These are phyloP conservation scores for Pseudogymnoascus destructans DNA, from an alignment of 2,329 filamentous ascomycete species.

Conservation along the genomic window DNA sequence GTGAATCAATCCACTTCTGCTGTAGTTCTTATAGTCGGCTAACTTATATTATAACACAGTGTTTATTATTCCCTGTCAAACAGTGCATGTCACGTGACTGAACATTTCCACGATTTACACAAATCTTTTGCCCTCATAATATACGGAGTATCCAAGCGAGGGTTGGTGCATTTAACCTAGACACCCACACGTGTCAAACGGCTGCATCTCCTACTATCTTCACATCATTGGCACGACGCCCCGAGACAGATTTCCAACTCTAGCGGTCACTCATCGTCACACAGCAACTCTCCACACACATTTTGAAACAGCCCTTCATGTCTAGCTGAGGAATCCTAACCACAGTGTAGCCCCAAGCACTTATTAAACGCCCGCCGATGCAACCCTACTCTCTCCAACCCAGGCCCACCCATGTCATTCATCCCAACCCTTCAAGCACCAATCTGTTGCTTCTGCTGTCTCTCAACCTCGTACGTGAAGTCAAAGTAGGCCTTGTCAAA, in stretches of 20 bases:
- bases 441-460: constrained; percentile 41
- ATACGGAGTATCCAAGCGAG: not conserved
- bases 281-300: not conserved
- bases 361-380: constrained; percentile 22
- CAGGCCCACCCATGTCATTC: constrained; percentile 3
- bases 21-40: too few species aligned
- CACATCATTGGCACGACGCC: not conserved
- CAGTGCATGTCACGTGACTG: not conserved
- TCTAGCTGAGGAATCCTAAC: constrained; percentile 4
- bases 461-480: constrained; percentile 97
- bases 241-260: not conserved
- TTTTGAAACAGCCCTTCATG: constrained; percentile 3
- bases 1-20: too few species aligned
- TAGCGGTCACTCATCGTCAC: not conserved
- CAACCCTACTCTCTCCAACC: constrained; percentile 15
- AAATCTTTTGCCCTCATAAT: not conserved
- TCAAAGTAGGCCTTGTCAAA: constrained; percentile 99
- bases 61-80: constrained; percentile 1
- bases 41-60: too few species aligned
- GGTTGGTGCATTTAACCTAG: not conserved
- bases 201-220: not conserved
- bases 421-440: constrained; percentile 16
- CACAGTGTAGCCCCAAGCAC: constrained; percentile 8
- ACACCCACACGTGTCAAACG: not conserved
- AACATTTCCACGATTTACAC: not conserved